These are phyloP conservation scores for Phaseolus lunatus DNA, from an alignment of 306 rosid species.

Conservation along the genomic window DNA sequence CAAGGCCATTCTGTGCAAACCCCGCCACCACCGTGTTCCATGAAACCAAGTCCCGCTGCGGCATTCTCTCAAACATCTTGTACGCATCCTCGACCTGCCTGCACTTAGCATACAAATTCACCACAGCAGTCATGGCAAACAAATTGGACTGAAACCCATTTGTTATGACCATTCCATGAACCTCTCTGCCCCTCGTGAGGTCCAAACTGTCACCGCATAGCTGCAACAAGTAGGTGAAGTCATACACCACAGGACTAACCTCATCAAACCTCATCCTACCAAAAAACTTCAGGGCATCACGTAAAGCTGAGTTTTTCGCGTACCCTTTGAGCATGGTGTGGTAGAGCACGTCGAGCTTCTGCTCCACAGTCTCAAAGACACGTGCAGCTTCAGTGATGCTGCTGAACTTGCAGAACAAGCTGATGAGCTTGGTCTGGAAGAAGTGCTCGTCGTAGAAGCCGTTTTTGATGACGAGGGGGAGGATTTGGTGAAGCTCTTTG, in stretches of 20 bases:
- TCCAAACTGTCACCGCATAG: conserved; percentile 72
- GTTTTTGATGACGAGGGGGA: conserved; percentile 72
- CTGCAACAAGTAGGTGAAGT: conserved; percentile 85
- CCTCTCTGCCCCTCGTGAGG: conserved; percentile 73
- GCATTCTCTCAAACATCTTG: conserved; percentile 93
- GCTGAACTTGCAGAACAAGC: conserved; percentile 79
- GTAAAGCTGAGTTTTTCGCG: conserved; percentile 64
- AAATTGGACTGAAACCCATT: conserved; percentile 72
- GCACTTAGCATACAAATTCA: conserved; percentile 77
- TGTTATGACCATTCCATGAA: conserved; percentile 72
- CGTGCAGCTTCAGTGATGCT: conserved; percentile 67
- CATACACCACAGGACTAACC: conserved; percentile 79
- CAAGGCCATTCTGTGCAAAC: conserved; percentile 80
- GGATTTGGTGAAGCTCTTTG: conserved; percentile 74
- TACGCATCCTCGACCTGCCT: conserved; percentile 69
- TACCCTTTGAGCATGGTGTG: conserved; percentile 91
- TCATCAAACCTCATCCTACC: conserved; percentile 67
- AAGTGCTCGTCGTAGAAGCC: conserved; percentile 74
- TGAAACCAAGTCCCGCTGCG: conserved; percentile 75
- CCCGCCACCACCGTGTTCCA: conserved; percentile 88
- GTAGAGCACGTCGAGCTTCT: conserved; percentile 79
- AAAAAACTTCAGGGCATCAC: conserved; percentile 59
- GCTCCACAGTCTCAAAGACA: conserved; percentile 69
- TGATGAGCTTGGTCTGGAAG: conserved; percentile 86
- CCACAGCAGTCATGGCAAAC: conserved; percentile 87